Conservation (phyloP, 2,329 filamentous ascomycete genomes). For the Dactylonectria macrodidyma region DNA sequence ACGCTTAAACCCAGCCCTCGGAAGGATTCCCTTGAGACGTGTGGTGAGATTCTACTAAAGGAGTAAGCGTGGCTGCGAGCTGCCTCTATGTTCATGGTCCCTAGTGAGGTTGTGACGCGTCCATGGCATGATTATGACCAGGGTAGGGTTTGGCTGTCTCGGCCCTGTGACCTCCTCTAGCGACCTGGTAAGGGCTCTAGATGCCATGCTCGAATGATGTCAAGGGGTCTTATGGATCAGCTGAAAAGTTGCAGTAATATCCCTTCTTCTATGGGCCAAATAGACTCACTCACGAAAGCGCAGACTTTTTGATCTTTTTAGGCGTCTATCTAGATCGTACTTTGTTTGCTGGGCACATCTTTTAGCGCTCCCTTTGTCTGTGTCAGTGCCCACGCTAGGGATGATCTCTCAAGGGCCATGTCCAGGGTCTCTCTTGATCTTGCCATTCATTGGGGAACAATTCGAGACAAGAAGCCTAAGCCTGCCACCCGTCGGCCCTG, state of each 20-base stretch:
- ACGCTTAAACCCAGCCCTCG: neutral
- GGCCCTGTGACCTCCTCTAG: neutral
- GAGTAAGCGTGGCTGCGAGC: neutral
- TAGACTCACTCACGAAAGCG: no score
- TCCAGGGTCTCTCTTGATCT: neutral
- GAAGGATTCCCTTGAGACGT: neutral
- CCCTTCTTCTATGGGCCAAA: no score
- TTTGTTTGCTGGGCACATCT: no score
- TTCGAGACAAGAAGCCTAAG: neutral
- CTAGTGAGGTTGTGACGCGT: neutral
- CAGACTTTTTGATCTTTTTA: no score
- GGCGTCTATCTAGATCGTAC: no score
- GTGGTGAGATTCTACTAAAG: neutral
- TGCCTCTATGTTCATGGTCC: neutral
- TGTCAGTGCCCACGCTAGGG: no score
- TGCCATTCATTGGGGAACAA: constrained; percentile 7
- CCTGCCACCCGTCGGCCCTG: constrained; percentile 16
- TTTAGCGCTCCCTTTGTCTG: no score
- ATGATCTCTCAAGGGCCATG: neutral
- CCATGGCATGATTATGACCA: neutral
- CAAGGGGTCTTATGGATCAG: no score
- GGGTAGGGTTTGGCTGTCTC: neutral
- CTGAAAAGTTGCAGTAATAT: no score
- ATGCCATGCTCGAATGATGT: no score
- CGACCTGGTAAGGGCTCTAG: no score